Evolutionary conservation across 352 stramenopile species (phyloP), one percentile per base, ranked within the genome.

Genomic region (Phytophthora colocasiae): DNA sequence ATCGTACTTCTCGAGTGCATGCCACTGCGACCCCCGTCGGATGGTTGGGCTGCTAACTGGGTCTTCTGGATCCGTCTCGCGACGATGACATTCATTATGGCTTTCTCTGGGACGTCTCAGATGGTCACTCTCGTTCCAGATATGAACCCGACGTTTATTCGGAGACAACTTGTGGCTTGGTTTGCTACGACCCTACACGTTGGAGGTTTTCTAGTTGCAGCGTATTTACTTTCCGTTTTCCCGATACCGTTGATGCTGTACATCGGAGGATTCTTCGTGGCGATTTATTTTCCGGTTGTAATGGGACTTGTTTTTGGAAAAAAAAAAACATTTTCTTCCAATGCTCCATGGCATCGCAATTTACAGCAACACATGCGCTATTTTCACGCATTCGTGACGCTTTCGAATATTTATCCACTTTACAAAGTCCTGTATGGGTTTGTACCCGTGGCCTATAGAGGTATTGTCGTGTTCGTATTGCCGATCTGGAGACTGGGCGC

Each of bases 41-140:
- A 52, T 26, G 45, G 27, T 9, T 17, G 10, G 45, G 45, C 45
- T 39, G 45, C 45, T 6, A 52, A 52, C 45, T 52, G 45, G 45
- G 27, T 39, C 6, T 52, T 52, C 27, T 52, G 24, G 26, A 52
- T 52, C 14, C 45, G 45, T 5, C 19, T 52, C 14, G 26, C 26
- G 12, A n/a, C 40, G 14, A 0, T 19, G 11, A 1, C 12, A 52
- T 19, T 36, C 11, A 14, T 39, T 22, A 39, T 52, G 45, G 0
- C 2, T 1, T 38, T 39, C n/a, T 2, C 10, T 39, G 26, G 26
- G 14, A 8, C 36, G 12, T 24, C 45, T 24, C 26, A 36, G 5
- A 27, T 52, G 6, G 12, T 40, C 6, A 39, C 45, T 0, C 17
- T 52, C 22, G 24, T 39, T 26, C 45, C 45, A 7, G 45, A 52